These are phyloP conservation scores for Fusarium mundagurra DNA, from an alignment of 2,329 filamentous ascomycete species.

Conservation along the genomic window DNA sequence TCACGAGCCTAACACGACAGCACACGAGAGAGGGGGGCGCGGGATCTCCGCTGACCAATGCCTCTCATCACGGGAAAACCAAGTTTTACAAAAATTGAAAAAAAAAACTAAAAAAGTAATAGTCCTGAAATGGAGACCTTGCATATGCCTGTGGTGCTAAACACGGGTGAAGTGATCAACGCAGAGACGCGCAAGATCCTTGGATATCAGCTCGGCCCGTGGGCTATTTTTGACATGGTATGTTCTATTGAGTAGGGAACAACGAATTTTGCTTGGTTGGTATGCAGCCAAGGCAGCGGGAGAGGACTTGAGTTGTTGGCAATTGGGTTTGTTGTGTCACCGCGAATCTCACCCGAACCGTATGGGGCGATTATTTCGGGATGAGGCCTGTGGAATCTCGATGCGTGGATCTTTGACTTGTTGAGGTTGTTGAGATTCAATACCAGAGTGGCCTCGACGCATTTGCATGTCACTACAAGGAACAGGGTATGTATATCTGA, in stretches of 20 bases:
- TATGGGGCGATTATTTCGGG: background rate
- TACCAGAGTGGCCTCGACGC: background rate
- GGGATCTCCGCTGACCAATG: background rate
- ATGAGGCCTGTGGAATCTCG: background rate
- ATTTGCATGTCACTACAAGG: background rate
- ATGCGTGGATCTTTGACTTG: background rate
- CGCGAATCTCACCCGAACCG: background rate
- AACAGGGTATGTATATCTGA: background rate
- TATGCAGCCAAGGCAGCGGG: constrained; percentile 18
- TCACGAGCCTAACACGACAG: constrained; percentile 37
- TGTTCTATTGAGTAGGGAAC: fast-evolving
- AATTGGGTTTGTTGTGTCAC: background rate
- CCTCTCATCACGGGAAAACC: background rate
- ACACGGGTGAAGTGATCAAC: background rate
- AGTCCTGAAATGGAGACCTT: background rate
- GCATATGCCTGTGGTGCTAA: background rate
- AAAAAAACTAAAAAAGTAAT: background rate
- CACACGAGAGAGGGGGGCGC: constrained; percentile 27
- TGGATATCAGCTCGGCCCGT: background rate
- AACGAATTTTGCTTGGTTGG: background rate
- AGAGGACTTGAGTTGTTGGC: background rate
- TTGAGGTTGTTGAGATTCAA: background rate
- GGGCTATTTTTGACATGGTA: constrained; percentile 18
- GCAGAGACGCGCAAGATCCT: background rate
- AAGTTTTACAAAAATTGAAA: background rate